Percentiles rank a stretch among this genome's conserved stretches.
phyloP scores from a whole-genome alignment of 1,139 yeast genomes.

The Saccharomycopsis hybrid region DNA sequence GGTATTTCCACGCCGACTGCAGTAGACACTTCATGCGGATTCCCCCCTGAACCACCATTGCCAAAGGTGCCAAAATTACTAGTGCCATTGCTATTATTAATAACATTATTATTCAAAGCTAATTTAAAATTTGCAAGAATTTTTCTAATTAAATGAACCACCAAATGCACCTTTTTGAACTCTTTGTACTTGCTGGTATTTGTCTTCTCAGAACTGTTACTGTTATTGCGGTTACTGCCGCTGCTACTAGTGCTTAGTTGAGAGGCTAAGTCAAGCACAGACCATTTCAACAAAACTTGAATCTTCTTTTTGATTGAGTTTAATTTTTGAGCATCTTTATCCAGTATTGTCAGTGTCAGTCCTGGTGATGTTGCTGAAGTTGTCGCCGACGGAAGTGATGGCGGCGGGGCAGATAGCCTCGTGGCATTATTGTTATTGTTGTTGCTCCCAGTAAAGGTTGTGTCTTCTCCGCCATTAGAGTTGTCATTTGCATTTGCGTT shows the following conservation, averaged over 20 bases:
- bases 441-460: too few species aligned
- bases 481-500: too few species aligned
- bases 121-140: slow-evolving; percentile 9
- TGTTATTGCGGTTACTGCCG: background rate
- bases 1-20: background rate
- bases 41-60: background rate
- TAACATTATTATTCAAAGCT: background rate
- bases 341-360: too few species aligned
- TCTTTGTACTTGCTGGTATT: background rate
- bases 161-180: slow-evolving; percentile 9
- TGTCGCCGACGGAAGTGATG: too few species aligned
- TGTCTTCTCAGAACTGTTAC: background rate
- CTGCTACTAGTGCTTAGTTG: too few species aligned
- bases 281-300: slow-evolving; percentile 8
- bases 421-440: too few species aligned
- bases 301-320: slow-evolving; percentile 1
- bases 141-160: slow-evolving; percentile 14
- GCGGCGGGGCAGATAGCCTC: too few species aligned
- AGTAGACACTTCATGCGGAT: background rate
- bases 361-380: too few species aligned
- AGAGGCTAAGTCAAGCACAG: background rate
- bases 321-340: background rate
- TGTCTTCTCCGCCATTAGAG: too few species aligned
- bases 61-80: background rate
- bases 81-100: background rate